Conservation (phyloP, 768 basidiomycete genomes). For the Hygrocybe punicea region DNA sequence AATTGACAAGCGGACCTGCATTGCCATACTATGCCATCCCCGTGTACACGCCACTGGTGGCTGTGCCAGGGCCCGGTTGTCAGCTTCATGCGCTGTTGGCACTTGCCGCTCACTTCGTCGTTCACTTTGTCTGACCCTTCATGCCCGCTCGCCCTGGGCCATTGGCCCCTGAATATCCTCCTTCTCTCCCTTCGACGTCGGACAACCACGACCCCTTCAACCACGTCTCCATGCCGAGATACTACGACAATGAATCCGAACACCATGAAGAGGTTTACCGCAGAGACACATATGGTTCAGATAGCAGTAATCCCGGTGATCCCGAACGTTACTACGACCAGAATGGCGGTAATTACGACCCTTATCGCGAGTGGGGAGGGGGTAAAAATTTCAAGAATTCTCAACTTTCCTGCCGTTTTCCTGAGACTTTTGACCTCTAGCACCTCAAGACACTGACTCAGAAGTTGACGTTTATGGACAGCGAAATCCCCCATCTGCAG, state of each 20-base stretch:
- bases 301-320: conserved; percentile 63
- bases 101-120: neutral
- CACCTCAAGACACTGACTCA: conserved; percentile 80
- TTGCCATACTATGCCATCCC: no score
- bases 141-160: conserved; percentile 59
- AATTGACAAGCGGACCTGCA: no score
- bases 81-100: neutral
- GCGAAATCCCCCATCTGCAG: conserved; percentile 68
- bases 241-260: conserved; percentile 77
- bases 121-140: neutral
- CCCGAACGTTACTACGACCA: conserved; percentile 68
- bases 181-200: conserved; percentile 55
- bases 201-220: conserved; percentile 70
- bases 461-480: conserved; percentile 72
- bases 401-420: conserved; percentile 5
- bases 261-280: conserved; percentile 57
- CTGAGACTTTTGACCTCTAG: conserved; percentile 37
- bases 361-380: conserved; percentile 48
- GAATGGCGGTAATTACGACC: conserved; percentile 56
- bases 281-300: conserved; percentile 68
- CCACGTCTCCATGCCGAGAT: conserved; percentile 42
- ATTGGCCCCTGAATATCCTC: conserved; percentile 57
- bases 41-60: neutral
- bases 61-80: neutral
- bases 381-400: neutral